A percentile compares a stretch with the other conserved stretches of the same genome.
phyloP scores from a whole-genome alignment of 164 flowering plant genomes.

The Macadamia tetraphylla region DNA sequence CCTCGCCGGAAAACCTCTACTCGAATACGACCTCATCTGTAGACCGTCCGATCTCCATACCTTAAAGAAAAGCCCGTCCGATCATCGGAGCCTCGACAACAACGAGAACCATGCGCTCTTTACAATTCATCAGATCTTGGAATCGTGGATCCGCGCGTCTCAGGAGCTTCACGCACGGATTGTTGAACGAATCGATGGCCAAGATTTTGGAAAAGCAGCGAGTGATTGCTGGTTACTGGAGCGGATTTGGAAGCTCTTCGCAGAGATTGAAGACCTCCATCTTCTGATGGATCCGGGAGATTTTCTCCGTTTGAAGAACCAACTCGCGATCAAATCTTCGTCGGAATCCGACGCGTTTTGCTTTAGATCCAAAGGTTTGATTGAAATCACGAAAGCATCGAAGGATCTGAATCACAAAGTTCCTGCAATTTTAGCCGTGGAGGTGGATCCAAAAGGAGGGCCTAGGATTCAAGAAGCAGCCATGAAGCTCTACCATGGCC shows the following conservation, averaged over 20 bases:
- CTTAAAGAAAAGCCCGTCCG: conserved; percentile 38
- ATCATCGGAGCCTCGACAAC: conserved; percentile 32
- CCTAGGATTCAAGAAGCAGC: conserved; percentile 91
- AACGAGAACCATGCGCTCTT: conserved; percentile 55
- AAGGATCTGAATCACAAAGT: conserved; percentile 74
- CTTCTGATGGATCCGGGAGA: conserved; percentile 82
- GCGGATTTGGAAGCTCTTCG: conserved; percentile 62
- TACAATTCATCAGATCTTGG: conserved; percentile 65
- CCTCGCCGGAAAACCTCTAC: conserved; percentile 61
- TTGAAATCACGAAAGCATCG: conserved; percentile 44
- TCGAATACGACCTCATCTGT: conserved; percentile 76
- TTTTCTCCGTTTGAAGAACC: conserved; percentile 58
- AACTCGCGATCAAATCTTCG: conserved; percentile 41
- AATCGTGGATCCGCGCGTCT: conserved; percentile 55
- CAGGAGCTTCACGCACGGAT: conserved; percentile 40
- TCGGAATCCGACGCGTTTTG: conserved; percentile 55
- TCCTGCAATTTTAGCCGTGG: conserved; percentile 69
- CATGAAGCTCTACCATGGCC: conserved; percentile 50
- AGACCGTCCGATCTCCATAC: conserved; percentile 59
- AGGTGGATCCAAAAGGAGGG: conserved; percentile 90
- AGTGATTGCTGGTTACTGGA: conserved; percentile 60
- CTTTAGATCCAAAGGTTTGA: conserved; percentile 55
- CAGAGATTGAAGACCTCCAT: conserved; percentile 60
- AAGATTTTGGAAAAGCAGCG: conserved; percentile 38
- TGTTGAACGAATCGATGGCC: conserved; percentile 24